Conservation (phyloP, 1,284 basidiomycete species). For the Pterulicium gracile region DNA sequence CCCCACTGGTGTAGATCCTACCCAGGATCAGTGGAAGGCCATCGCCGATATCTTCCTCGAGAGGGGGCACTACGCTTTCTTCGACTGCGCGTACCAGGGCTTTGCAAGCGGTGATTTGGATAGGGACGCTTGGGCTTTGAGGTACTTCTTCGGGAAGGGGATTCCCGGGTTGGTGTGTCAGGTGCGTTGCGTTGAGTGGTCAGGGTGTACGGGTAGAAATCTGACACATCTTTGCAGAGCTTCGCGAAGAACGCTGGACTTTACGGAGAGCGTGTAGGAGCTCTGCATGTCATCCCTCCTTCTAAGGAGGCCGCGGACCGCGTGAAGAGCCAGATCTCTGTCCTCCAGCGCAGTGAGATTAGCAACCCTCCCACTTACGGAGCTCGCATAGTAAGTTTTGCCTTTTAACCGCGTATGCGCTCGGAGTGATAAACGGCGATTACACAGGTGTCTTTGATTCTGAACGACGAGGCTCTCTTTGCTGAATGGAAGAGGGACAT, state of each 20-base stretch:
- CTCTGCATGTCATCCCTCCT: slow-evolving; percentile 65
- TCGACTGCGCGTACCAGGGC: slow-evolving; percentile 94
- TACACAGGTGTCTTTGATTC: slow-evolving; percentile 61
- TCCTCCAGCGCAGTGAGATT: slow-evolving; percentile 85
- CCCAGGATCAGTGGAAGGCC: slow-evolving; percentile 77
- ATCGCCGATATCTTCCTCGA: slow-evolving; percentile 69
- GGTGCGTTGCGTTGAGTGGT: slow-evolving; percentile 29
- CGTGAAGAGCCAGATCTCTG: slow-evolving; percentile 77
- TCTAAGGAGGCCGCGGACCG: slow-evolving; percentile 57
- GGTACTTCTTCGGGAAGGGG: slow-evolving; percentile 63
- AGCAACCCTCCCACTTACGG: slow-evolving; percentile 89
- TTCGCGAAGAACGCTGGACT: slow-evolving; percentile 95
- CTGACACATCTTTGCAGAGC: slow-evolving; percentile 39
- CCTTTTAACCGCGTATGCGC: neutral
- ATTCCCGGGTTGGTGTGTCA: slow-evolving; percentile 84
- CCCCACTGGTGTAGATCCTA: slow-evolving; percentile 94
- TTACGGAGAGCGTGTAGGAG: slow-evolving; percentile 87
- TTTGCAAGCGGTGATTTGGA: slow-evolving; percentile 82
- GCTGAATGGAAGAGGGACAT: slow-evolving; percentile 88
- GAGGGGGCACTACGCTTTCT: slow-evolving; percentile 84
- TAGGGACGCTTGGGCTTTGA: slow-evolving; percentile 65
- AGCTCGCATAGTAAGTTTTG: slow-evolving; percentile 64
- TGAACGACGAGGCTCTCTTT: slow-evolving; percentile 66
- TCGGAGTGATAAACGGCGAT: neutral
- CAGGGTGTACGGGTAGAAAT: neutral